A percentile compares a stretch with the other conserved stretches of the same genome.
phyloP scores from a whole-genome alignment of 2,329 filamentous ascomycete species.

The Trichoderma gracile region DNA sequence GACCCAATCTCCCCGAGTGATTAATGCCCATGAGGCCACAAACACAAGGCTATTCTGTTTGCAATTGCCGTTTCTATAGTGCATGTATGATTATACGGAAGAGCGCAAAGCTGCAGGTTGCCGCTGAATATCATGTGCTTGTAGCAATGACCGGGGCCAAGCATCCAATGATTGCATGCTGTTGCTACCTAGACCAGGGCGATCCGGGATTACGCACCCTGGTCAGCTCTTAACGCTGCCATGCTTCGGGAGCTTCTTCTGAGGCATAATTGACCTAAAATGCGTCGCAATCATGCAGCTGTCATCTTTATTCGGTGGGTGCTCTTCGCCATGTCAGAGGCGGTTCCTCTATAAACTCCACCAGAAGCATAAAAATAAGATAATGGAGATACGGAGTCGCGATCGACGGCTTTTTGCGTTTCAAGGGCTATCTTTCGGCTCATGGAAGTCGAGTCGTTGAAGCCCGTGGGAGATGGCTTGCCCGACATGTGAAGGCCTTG shows the following conservation, averaged over 20 bases:
- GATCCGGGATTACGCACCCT: too few species aligned
- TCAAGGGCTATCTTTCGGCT: not conserved
- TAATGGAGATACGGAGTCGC: not conserved
- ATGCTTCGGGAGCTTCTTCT: not conserved
- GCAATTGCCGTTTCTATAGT: not conserved
- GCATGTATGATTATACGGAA: not conserved
- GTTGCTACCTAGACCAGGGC: too few species aligned
- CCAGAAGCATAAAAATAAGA: too few species aligned
- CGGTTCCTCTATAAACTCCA: not conserved
- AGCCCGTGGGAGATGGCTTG: too few species aligned
- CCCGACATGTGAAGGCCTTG: not conserved
- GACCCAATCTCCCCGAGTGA: not conserved
- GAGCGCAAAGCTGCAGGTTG: not conserved
- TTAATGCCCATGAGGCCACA: not conserved
- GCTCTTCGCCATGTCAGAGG: not conserved
- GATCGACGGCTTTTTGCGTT: not conserved
- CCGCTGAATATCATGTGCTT: not conserved
- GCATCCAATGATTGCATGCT: not conserved
- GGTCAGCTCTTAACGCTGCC: not conserved
- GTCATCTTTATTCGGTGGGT: conserved; percentile 4
- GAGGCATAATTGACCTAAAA: not conserved
- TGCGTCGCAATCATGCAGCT: not conserved
- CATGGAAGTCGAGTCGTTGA: too few species aligned
- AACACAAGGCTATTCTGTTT: not conserved
- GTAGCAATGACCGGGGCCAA: not conserved